Evolutionary conservation across 202 grass and related monocot species (phyloP), one percentile per base, ranked within the genome.

Genomic region (Musa balbisiana): DNA sequence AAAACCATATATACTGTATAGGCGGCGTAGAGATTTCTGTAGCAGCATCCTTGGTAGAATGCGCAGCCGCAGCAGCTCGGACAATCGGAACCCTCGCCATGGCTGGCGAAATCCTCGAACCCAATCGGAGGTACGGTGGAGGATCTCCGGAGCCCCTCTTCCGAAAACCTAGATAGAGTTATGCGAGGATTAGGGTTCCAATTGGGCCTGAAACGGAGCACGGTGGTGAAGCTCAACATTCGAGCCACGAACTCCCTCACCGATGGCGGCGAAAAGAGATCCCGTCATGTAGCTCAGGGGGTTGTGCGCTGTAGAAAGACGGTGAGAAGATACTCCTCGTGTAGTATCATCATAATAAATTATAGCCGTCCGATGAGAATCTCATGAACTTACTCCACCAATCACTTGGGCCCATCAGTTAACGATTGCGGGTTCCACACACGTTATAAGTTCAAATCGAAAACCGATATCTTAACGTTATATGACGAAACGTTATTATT

Each of bases 1-100:
- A 43, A 43, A 43, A 43, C 0, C 4, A 43, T 8, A 43, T 6
- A 43, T 43, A 97, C 90, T 49, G 85, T 80, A 64, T 82, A 84
- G 27, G 84, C 76, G 19, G 93, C 76, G 85, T 74, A 2, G 16
- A 11, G 49, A 72, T 58, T 43, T 25, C 52, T 16, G 15, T 10
- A 74, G 52, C 12, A 17, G 53, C 22, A 27, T 20, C 84, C 10
- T 73, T 15, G 2, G 55, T 10, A 2, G 22, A 13, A 15, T 78
- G 20, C 25, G 23, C 3, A 51, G 52, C 75, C 49, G 75, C n/a
- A 55, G 72, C 33, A 51, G 67, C 67, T 17, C 33, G 49, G 43
- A 52, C 43, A 13, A 70, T 9, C 1, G 67, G 16, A 70, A 13
- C 43, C 8, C 67, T 70, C 33, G 13, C 3, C 51, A 15, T 2